Evolutionary conservation across 768 basidiomycete genomes (phyloP).

Genomic region (Pholiota conissans): DNA sequence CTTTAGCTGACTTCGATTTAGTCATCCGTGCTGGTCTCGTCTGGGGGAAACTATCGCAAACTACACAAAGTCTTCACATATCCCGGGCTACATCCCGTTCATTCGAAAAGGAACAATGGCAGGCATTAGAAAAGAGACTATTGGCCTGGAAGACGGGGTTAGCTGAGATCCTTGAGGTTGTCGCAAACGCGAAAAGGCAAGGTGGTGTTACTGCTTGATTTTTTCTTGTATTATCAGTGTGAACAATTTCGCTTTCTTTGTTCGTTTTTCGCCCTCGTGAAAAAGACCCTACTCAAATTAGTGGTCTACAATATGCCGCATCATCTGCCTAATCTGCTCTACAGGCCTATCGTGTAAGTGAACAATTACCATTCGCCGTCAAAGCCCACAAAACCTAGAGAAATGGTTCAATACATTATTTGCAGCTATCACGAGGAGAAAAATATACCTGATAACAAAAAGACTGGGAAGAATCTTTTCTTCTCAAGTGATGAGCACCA

Average conservation of each 20-base stretch:
- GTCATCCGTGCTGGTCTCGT: constrained; percentile 81
- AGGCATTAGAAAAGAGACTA: constrained; percentile 69
- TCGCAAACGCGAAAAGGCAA: constrained; percentile 54
- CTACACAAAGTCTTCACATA: constrained; percentile 69
- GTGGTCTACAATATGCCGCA: not conserved
- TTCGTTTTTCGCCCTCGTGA: too few relatives aligned
- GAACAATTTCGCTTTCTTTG: constrained; percentile 2
- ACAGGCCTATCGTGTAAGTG: not conserved
- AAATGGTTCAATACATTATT: constrained; percentile 3
- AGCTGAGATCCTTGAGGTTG: constrained; percentile 67
- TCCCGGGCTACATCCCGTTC: constrained; percentile 72
- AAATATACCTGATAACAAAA: constrained; percentile 69
- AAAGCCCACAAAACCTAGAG: constrained; percentile 76
- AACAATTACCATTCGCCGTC: constrained; percentile 77
- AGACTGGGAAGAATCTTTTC: constrained; percentile 81
- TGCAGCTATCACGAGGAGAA: not conserved
- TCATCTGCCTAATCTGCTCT: not conserved
- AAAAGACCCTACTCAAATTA: too few relatives aligned
- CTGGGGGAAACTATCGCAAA: constrained; percentile 83
- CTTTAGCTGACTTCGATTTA: constrained; percentile 25
- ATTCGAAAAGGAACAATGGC: constrained; percentile 82
- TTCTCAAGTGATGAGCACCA: constrained; percentile 88
- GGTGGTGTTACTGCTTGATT: constrained; percentile 31
- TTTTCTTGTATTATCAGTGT: constrained; percentile 6
- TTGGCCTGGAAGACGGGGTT: constrained; percentile 78